Percentiles rank a stretch among this genome's conserved stretches.
phyloP scores from a whole-genome alignment of 257 asterid genomes.

The Rehmannia glutinosa region DNA sequence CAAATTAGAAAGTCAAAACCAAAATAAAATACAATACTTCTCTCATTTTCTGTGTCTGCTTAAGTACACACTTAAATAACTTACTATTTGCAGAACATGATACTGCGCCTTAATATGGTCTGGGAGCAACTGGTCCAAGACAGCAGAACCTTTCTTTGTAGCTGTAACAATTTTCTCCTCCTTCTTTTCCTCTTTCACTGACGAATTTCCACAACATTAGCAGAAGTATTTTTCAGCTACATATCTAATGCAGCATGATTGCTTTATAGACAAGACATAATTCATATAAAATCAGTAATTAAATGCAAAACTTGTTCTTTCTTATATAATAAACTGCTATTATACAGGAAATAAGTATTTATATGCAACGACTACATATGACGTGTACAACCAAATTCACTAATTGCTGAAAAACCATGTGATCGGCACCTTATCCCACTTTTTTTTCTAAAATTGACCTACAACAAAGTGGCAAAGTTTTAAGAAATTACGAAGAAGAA shows the following conservation, averaged over 20 bases:
- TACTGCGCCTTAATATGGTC: conserved; percentile 70
- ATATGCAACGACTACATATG: background rate
- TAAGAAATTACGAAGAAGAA: too few species aligned
- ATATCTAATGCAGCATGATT: conserved; percentile 2
- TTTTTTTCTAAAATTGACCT: background rate
- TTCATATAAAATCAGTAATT: background rate
- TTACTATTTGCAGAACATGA: conserved; percentile 81
- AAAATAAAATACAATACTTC: background rate
- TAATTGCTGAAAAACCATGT: background rate
- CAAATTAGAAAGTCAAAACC: conserved; percentile 6
- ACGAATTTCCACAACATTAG: conserved; percentile 9
- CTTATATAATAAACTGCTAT: background rate
- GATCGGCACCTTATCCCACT: too few species aligned
- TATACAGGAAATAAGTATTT: background rate
- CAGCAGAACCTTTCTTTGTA: conserved; percentile 79
- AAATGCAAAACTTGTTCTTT: background rate
- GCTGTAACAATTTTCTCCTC: conserved; percentile 61
- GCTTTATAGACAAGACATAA: background rate
- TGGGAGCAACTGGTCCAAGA: conserved; percentile 70
- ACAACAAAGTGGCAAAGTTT: too few species aligned
- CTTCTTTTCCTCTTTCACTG: conserved; percentile 26
- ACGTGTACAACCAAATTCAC: background rate
- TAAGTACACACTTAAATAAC: conserved; percentile 1
- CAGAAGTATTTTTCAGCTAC: conserved; percentile 16
- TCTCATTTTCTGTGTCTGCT: background rate